A percentile compares a stretch with the other conserved stretches of the same genome.
These are phyloP conservation scores for Fusarium albidum DNA, from an alignment of 2,329 filamentous ascomycete species.

Conservation along the genomic window DNA sequence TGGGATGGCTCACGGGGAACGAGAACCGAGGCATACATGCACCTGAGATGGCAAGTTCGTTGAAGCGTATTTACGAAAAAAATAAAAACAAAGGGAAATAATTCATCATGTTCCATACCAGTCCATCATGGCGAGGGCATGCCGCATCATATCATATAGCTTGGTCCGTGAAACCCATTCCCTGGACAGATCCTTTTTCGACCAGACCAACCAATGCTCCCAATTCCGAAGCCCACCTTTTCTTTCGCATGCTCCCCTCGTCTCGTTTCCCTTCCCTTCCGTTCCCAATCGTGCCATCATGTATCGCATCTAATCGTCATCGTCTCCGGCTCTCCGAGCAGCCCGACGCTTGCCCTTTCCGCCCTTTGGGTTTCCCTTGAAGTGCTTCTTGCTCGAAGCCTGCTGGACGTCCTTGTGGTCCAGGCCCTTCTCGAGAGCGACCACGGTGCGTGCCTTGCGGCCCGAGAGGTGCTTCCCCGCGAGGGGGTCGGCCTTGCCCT, in stretches of 20 bases:
- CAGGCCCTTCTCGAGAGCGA: conserved; percentile 84
- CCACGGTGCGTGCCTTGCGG: conserved; percentile 81
- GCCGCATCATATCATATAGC: conserved; percentile 32
- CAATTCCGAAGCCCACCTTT: conserved; percentile 61
- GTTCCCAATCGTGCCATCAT: conserved; percentile 39
- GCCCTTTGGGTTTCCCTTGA: conserved; percentile 77
- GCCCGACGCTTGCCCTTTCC: conserved; percentile 58
- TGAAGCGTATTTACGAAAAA: background rate
- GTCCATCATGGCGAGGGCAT: conserved; percentile 23
- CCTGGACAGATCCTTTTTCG: conserved; percentile 28
- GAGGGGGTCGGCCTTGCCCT: conserved; percentile 62
- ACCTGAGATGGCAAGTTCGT: background rate
- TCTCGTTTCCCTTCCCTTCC: conserved; percentile 54
- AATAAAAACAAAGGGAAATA: conserved; percentile 35
- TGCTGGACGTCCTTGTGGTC: conserved; percentile 79
- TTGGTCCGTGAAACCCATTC: conserved; percentile 18
- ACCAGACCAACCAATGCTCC: conserved; percentile 31
- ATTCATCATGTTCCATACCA: conserved; percentile 29
- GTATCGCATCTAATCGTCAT: conserved; percentile 42
- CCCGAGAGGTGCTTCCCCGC: conserved; percentile 75
- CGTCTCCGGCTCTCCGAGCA: conserved; percentile 26
- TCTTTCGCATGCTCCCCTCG: no score
- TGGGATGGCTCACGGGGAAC: no score
- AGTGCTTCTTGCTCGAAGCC: conserved; percentile 86
- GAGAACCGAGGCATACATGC: no score